phyloP scores from a whole-genome alignment of 495 filamentous ascomycete species.

The Xylaria telfairii region DNA sequence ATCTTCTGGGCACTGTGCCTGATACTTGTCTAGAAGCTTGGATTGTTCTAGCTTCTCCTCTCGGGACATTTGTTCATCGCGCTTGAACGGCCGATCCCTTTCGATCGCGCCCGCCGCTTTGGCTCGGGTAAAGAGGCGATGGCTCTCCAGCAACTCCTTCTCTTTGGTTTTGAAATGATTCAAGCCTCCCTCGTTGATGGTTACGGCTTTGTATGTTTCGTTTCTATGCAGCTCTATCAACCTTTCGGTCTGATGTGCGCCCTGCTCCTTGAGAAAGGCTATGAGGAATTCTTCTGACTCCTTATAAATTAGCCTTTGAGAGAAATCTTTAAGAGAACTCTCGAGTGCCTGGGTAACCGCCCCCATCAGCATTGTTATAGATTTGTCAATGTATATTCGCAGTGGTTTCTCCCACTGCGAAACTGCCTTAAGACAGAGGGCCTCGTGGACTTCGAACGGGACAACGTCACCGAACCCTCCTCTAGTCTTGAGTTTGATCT shows the following conservation, averaged over 20 bases:
- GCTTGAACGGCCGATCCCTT: constrained; percentile 9
- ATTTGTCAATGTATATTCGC: constrained; percentile 34
- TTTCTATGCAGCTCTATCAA: constrained; percentile 37
- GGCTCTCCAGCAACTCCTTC: constrained; percentile 31
- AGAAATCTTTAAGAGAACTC: constrained; percentile 35
- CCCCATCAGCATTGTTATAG: constrained; percentile 27
- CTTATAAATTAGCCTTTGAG: constrained; percentile 40
- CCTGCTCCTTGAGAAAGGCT: constrained; percentile 36
- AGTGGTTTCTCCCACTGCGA: constrained; percentile 38
- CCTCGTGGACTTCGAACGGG: constrained; percentile 40
- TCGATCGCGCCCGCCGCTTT: constrained; percentile 29
- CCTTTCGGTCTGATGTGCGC: constrained; percentile 23
- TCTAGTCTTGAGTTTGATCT: constrained; percentile 39
- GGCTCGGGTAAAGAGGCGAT: constrained; percentile 40
- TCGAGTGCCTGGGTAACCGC: constrained; percentile 35
- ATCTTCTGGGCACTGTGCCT: constrained; percentile 44
- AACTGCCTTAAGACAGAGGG: constrained; percentile 38
- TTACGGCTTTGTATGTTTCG: constrained; percentile 41
- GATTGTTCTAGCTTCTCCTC: constrained; percentile 34
- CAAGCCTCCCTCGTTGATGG: constrained; percentile 40
- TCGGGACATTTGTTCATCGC: constrained; percentile 42
- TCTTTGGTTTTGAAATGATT: constrained; percentile 38
- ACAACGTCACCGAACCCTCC: constrained; percentile 47
- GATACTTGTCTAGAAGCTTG: constrained; percentile 28
- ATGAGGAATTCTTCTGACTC: constrained; percentile 37